Evolutionary conservation across 192 early-diverging fungal species (phyloP), one percentile per base, ranked within the genome.

Genomic region (Dispira simplex): DNA sequence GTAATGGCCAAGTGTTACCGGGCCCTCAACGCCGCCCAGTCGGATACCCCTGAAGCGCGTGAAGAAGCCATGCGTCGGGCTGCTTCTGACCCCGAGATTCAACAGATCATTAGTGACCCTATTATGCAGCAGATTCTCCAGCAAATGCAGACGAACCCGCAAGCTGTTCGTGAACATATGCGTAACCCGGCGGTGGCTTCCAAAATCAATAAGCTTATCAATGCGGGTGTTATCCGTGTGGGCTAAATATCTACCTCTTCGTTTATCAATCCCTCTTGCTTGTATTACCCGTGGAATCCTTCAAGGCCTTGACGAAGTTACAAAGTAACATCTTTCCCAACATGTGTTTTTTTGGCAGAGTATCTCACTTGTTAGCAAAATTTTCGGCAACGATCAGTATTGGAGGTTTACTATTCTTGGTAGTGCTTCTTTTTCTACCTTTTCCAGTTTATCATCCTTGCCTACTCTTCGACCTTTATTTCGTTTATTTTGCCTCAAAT

Each of bases 131-230:
- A 83, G 71, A 97, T 99, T 64, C 81, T 99, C 66, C 84, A 93
- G 73, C 93, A 96, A 75, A 96, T 96, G 91, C 92, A 97, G 74
- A 79, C 87, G 64, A 90, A 99, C 71, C 96, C 96, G 11, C 79
- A 81, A 60, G 94, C 96, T 45, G 86, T 85, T 28, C 84, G 84
- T 63, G 95, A 96, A 77, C 95, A 99, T 66, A 77, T 99, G 74
- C 93, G 95, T 82, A 97, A 97, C 82, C 93, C 93, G 2, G 72
- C 71, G 25, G 82, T 99, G 59, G 90, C 93, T n/a, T 81, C 84
- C 66, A 99, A 96, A 73, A 85, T 99, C 74, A 86, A 90, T 71
- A 93, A 86, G 68, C 79, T 99, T 62, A 85, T 95, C 67, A 81
- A 83, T 57, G 94, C 94, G 46, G 96, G 96, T 63, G 79, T 92